A percentile compares a stretch with the other conserved stretches of the same genome.
These are phyloP conservation scores for Candida patagonica DNA, from an alignment of 805 yeast genomes.

Conservation along the genomic window DNA sequence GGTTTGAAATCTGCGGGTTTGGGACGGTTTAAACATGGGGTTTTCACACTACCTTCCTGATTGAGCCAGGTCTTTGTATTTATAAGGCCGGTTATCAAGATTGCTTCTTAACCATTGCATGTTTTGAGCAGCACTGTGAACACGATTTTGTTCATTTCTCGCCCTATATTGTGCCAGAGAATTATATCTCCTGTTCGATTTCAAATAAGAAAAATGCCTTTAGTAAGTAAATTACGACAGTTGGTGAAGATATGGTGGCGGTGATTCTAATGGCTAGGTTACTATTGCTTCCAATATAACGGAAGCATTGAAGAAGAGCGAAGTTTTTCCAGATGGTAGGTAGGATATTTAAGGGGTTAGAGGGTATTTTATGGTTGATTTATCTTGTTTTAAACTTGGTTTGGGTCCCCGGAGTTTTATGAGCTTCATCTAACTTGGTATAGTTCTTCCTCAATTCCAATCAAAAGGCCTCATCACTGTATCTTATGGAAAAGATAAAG, in stretches of 20 bases:
- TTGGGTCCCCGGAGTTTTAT: neutral
- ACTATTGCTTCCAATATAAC: slow-evolving; percentile 25
- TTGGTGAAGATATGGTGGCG: neutral
- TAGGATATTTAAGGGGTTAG: slow-evolving; percentile 18
- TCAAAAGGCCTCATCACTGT: slow-evolving; percentile 42
- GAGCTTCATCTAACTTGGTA: neutral
- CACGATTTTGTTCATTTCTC: too few species aligned
- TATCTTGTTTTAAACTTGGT: too few species aligned
- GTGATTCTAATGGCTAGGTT: slow-evolving; percentile 10
- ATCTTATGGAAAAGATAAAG: slow-evolving; percentile 47
- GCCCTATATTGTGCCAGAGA: too few species aligned
- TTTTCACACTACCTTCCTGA: too few species aligned
- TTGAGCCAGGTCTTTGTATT: too few species aligned
- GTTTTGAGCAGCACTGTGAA: too few species aligned
- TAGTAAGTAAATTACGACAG: neutral
- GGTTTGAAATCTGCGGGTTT: neutral
- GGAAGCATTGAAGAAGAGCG: slow-evolving; percentile 34
- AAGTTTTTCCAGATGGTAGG: slow-evolving; percentile 36
- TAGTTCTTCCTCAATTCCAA: slow-evolving; percentile 25
- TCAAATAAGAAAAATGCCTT: neutral
- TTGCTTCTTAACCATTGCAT: too few species aligned
- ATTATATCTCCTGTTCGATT: too few species aligned
- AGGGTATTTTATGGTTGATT: neutral
- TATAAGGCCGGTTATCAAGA: too few species aligned
- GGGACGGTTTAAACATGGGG: neutral